Evolutionary conservation across 1,284 basidiomycete species (phyloP).

Genomic region (Phaffia rhodozyma): DNA sequence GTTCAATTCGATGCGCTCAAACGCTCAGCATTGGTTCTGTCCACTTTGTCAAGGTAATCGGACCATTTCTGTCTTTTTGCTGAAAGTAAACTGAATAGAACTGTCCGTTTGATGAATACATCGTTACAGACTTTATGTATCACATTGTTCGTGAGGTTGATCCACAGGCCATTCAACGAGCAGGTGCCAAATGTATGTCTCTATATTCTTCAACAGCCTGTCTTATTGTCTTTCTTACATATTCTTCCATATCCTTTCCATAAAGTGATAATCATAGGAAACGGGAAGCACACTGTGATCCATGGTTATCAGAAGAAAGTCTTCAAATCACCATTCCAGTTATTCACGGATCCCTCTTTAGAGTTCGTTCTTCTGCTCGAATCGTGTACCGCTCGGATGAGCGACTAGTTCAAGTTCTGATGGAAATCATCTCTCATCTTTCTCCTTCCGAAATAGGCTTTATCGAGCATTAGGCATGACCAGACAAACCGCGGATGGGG

Average conservation of each 20-base stretch:
- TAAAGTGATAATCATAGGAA: conserved; percentile 56
- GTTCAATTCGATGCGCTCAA: conserved; percentile 37
- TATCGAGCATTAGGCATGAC: conserved; percentile 68
- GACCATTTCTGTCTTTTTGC: background rate
- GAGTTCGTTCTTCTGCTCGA: background rate
- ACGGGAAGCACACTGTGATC: conserved; percentile 61
- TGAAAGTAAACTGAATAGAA: background rate
- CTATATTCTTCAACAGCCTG: background rate
- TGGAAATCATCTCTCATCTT: background rate
- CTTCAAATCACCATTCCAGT: conserved; percentile 42
- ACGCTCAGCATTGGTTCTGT: conserved; percentile 28
- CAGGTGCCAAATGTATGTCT: conserved; percentile 40
- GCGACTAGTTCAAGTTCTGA: background rate
- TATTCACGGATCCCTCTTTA: conserved; percentile 68
- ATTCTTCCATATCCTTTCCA: background rate
- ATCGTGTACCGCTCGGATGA: background rate
- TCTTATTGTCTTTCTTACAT: background rate
- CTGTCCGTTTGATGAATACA: conserved; percentile 40
- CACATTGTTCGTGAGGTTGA: conserved; percentile 47
- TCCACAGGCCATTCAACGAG: conserved; percentile 44
- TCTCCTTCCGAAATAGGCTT: conserved; percentile 34
- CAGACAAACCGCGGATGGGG: conserved; percentile 41
- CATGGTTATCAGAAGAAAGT: conserved; percentile 41
- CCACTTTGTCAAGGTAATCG: conserved; percentile 16
- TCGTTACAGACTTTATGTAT: conserved; percentile 61